Percentiles rank a stretch among this genome's conserved stretches.
phyloP scores from a whole-genome alignment of 2,329 filamentous ascomycete species.

The Aspergillus spinulosporus region DNA sequence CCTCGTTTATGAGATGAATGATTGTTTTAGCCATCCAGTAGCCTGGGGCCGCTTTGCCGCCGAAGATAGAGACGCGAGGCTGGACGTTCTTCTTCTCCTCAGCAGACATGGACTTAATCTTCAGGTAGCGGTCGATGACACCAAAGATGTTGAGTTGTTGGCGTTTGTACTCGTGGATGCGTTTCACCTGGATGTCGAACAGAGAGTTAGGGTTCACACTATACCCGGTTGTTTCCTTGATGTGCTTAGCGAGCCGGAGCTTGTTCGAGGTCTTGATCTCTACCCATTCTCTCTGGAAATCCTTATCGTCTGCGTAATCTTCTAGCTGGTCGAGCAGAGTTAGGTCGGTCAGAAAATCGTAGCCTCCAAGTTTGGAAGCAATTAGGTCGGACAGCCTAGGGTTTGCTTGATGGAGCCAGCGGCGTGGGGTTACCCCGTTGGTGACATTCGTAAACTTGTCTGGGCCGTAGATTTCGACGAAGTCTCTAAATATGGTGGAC shows the following conservation, averaged over 20 bases:
- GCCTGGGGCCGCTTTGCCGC: slow-evolving; percentile 93
- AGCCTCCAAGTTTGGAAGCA: slow-evolving; percentile 78
- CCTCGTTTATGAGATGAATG: slow-evolving; percentile 93
- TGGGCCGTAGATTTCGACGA: slow-evolving; percentile 88
- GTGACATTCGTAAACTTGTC: slow-evolving; percentile 99
- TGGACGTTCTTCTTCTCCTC: slow-evolving; percentile 84
- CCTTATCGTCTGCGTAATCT: slow-evolving; percentile 76
- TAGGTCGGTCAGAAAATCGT: slow-evolving; percentile 86
- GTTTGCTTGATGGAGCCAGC: slow-evolving; percentile 98
- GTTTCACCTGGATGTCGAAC: slow-evolving; percentile 97
- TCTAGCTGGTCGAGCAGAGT: slow-evolving; percentile 85
- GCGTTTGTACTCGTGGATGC: slow-evolving; percentile 98
- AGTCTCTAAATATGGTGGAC: slow-evolving; percentile 99
- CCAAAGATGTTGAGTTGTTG: slow-evolving; percentile 99
- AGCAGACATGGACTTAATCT: slow-evolving; percentile 78
- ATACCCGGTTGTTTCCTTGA: slow-evolving; percentile 76
- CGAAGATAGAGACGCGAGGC: slow-evolving; percentile 92
- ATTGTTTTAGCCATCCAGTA: slow-evolving; percentile 99
- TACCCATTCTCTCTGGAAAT: slow-evolving; percentile 90
- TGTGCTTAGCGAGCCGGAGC: slow-evolving; percentile 84
- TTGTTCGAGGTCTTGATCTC: slow-evolving; percentile 98
- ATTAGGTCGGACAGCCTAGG: slow-evolving; percentile 89
- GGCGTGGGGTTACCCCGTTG: slow-evolving; percentile 92
- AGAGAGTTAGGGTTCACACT: slow-evolving; percentile 82
- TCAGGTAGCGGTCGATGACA: slow-evolving; percentile 90